phyloP scores from a whole-genome alignment of 257 asterid species.

The Forsythia suspensa region DNA sequence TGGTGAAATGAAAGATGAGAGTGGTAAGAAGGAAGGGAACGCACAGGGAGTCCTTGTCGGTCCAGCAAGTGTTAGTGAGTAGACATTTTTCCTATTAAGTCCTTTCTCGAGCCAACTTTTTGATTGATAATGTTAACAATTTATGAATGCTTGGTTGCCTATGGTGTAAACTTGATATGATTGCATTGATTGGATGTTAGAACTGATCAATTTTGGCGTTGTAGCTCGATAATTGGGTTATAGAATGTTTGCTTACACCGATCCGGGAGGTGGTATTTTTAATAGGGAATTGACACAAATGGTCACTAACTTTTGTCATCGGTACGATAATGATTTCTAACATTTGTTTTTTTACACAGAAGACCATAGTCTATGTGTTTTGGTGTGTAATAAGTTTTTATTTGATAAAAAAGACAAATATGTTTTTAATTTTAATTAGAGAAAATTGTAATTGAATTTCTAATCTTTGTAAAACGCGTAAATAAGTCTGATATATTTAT shows the following conservation, averaged over 20 bases:
- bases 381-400: too few relatives aligned
- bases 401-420: too few relatives aligned
- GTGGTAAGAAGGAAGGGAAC: slow-evolving; percentile 81
- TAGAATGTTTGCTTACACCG: not conserved
- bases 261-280: not conserved
- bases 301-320: too few relatives aligned
- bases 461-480: too few relatives aligned
- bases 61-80: slow-evolving; percentile 61
- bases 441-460: too few relatives aligned
- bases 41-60: slow-evolving; percentile 99
- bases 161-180: slow-evolving; percentile 21
- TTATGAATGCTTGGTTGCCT: not conserved
- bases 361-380: too few relatives aligned
- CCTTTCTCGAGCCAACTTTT: not conserved
- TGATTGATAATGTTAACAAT: slow-evolving; percentile 1
- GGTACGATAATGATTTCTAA: too few relatives aligned
- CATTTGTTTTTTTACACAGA: too few relatives aligned
- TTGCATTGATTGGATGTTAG: not conserved
- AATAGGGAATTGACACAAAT: too few relatives aligned
- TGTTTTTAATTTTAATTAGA: too few relatives aligned
- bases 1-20: slow-evolving; percentile 70
- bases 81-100: not conserved
- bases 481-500: too few relatives aligned
- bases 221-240: not conserved
- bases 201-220: not conserved